Percentiles rank a stretch among this genome's conserved stretches.
These are phyloP conservation scores for Plectranthus barbatus DNA, from an alignment of 257 asterid species.

Conservation along the genomic window DNA sequence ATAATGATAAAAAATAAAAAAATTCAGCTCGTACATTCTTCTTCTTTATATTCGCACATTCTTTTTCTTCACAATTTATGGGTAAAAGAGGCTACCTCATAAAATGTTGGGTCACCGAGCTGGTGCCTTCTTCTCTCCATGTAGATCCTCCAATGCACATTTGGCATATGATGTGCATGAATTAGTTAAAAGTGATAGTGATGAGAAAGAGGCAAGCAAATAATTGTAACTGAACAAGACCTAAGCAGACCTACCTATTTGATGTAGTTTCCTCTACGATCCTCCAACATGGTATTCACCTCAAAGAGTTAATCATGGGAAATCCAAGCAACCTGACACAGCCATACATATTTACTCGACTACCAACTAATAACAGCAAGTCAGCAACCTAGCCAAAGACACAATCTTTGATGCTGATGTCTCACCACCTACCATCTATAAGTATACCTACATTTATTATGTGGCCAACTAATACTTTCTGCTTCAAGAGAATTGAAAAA, in stretches of 20 bases:
- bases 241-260: conserved; percentile 6
- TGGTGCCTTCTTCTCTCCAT: too few relatives aligned
- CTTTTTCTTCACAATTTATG: too few relatives aligned
- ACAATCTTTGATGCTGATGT: conserved; percentile 16
- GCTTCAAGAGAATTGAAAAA: background rate
- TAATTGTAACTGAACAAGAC: background rate
- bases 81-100: too few relatives aligned
- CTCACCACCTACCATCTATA: conserved; percentile 9
- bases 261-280: conserved; percentile 17
- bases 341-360: conserved; percentile 21
- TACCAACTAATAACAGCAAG: conserved; percentile 19
- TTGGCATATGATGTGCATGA: background rate
- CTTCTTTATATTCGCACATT: too few relatives aligned
- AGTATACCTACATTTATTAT: background rate
- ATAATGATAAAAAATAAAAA: too few relatives aligned
- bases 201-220: conserved; percentile 19
- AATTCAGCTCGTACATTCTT: too few relatives aligned
- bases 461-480: too few relatives aligned
- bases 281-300: conserved; percentile 12
- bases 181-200: background rate
- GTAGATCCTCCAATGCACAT: too few relatives aligned
- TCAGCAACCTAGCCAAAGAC: conserved; percentile 14
- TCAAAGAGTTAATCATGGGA: conserved; percentile 12
- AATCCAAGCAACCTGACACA: conserved; percentile 10
- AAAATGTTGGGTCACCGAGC: too few relatives aligned